These are phyloP conservation scores for Colletotrichum lupini DNA, from an alignment of 2,329 filamentous ascomycete genomes.

Conservation along the genomic window DNA sequence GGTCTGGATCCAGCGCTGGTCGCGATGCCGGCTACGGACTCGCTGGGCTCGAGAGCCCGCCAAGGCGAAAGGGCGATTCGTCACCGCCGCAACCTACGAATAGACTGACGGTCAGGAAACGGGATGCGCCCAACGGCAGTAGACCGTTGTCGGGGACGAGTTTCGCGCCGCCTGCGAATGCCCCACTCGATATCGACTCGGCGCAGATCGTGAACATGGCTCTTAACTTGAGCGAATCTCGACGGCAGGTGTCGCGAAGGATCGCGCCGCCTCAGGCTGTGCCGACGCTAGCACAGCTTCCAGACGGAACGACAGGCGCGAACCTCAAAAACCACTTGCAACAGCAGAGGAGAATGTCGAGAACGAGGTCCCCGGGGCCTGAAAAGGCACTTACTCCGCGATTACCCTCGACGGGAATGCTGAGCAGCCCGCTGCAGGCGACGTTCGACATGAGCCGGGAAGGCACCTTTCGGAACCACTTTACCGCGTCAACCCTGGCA, in stretches of 20 bases:
- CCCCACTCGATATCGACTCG: constrained; percentile 75
- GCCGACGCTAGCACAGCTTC: constrained; percentile 62
- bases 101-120: constrained; percentile 30
- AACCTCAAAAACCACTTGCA: constrained; percentile 77
- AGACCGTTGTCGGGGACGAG: constrained; percentile 35
- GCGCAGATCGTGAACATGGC: constrained; percentile 94
- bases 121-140: constrained; percentile 37
- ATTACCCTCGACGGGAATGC: constrained; percentile 51
- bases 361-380: constrained; percentile 69
- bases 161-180: constrained; percentile 38
- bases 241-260: constrained; percentile 71
- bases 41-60: constrained; percentile 4
- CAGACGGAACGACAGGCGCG: constrained; percentile 64
- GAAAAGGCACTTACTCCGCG: constrained; percentile 55
- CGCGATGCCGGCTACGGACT: constrained; percentile 20
- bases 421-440: constrained; percentile 58
- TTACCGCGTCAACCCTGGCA: constrained; percentile 83
- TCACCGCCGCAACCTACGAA: constrained; percentile 23
- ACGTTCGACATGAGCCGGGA: constrained; percentile 58
- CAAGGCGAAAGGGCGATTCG: constrained; percentile 10
- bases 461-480: constrained; percentile 68
- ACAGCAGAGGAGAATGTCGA: constrained; percentile 73
- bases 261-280: constrained; percentile 63
- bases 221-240: constrained; percentile 85
- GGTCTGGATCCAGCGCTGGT: constrained; percentile 22